phyloP scores from a whole-genome alignment of 2,329 filamentous ascomycete genomes.

The Fusarium praegraminearum region DNA sequence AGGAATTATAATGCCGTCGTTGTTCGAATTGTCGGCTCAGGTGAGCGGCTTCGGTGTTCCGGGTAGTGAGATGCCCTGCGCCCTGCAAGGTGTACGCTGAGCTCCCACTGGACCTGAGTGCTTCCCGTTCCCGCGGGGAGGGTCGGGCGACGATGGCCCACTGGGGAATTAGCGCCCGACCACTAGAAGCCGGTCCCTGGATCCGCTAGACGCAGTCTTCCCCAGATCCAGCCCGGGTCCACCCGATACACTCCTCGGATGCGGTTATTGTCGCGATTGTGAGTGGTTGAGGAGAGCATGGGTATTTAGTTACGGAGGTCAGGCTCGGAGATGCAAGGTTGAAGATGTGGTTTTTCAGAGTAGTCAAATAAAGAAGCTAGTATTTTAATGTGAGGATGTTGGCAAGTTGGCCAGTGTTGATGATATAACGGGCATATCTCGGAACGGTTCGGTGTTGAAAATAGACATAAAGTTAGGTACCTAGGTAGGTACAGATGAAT shows the following conservation, averaged over 20 bases:
- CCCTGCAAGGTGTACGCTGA: not conserved
- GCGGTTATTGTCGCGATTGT: conserved; percentile 18
- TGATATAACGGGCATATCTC: conserved; percentile 20
- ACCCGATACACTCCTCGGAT: conserved; percentile 33
- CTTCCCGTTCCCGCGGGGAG: conserved; percentile 27
- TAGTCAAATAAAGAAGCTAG: not conserved
- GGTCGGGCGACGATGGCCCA: conserved; percentile 41
- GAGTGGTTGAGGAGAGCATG: conserved; percentile 20
- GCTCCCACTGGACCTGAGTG: not conserved
- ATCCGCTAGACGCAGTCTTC: conserved; percentile 26
- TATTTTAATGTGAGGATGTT: not conserved
- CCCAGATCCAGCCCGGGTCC: conserved; percentile 42
- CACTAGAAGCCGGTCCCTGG: conserved; percentile 35
- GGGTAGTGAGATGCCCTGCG: conserved; percentile 19
- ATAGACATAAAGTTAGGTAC: not conserved
- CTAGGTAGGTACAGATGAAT: not conserved
- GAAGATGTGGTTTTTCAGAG: not conserved
- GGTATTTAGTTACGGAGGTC: not conserved
- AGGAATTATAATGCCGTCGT: not conserved
- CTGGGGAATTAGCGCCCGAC: conserved; percentile 27
- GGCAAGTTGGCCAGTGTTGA: not conserved
- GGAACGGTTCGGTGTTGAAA: conserved; percentile 20
- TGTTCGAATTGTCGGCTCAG: conserved; percentile 31
- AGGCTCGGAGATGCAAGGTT: conserved; percentile 4
- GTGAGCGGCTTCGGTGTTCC: conserved; percentile 42